Evolutionary conservation across 176 grass and related monocot genomes (phyloP).

Genomic region (Eragrostis nindensis): DNA sequence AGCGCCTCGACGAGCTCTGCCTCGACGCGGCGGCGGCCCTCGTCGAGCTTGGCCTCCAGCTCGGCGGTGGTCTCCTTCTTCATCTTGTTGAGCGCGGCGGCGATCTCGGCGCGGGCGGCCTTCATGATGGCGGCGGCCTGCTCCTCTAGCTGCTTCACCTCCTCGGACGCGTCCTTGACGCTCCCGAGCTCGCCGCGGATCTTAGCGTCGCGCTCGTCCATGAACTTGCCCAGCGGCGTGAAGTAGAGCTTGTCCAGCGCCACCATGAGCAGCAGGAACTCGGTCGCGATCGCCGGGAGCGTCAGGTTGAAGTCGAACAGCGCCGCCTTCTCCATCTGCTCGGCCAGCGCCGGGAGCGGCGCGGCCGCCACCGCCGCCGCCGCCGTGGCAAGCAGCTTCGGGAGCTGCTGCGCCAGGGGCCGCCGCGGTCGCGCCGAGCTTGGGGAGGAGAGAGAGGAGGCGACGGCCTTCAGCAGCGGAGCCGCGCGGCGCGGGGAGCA

Average conservation of each 20-base stretch:
- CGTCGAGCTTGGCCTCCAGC: constrained; percentile 80
- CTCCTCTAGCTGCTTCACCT: constrained; percentile 95
- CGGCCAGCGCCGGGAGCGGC: constrained; percentile 86
- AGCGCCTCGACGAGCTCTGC: constrained; percentile 85
- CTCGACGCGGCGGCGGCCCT: constrained; percentile 79
- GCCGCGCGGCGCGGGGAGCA: constrained; percentile 47
- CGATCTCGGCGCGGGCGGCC: constrained; percentile 90
- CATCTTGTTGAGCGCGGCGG: constrained; percentile 97
- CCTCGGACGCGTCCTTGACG: constrained; percentile 91
- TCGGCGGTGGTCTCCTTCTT: constrained; percentile 91
- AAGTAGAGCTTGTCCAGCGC: constrained; percentile 96
- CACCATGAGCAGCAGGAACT: constrained; percentile 98
- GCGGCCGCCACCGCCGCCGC: constrained; percentile 50
- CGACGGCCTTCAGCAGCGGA: constrained; percentile 33
- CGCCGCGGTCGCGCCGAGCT: constrained; percentile 20
- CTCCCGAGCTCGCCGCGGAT: constrained; percentile 82
- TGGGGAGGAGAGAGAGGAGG: constrained; percentile 24
- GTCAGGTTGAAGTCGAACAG: constrained; percentile 99
- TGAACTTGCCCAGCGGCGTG: constrained; percentile 95
- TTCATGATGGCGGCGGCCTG: constrained; percentile 73
- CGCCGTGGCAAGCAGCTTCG: constrained; percentile 49
- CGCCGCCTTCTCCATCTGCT: constrained; percentile 91
- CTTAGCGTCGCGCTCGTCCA: constrained; percentile 93
- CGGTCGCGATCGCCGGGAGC: constrained; percentile 69
- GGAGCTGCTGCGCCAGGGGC: constrained; percentile 33